Percentiles rank a stretch among this genome's conserved stretches.
phyloP scores from a whole-genome alignment of 306 rosid species.

The Dalbergia oliveri region DNA sequence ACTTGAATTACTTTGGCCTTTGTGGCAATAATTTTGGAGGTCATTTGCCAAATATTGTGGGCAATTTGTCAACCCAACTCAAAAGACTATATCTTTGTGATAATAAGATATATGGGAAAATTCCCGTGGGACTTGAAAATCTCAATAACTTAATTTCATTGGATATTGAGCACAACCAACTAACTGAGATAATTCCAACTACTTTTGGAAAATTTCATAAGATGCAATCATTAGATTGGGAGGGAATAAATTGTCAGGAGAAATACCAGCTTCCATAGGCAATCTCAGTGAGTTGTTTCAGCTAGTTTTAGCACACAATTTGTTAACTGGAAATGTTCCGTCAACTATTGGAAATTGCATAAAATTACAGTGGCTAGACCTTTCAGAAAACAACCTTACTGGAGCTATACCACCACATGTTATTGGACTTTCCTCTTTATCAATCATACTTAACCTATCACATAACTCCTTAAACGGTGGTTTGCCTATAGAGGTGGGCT shows the following conservation, averaged over 20 bases:
- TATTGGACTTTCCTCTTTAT: too few relatives aligned
- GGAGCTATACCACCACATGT: constrained; percentile 51
- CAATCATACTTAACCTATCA: constrained; percentile 44
- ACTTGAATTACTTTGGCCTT: constrained; percentile 36
- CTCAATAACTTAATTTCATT: constrained; percentile 14
- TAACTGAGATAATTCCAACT: constrained; percentile 44
- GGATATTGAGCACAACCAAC: background rate
- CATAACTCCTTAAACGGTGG: constrained; percentile 41
- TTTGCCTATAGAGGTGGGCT: constrained; percentile 27
- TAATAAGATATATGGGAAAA: constrained; percentile 41
- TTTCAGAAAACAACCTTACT: constrained; percentile 30
- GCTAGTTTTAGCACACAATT: constrained; percentile 15
- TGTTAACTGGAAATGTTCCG: constrained; percentile 53
- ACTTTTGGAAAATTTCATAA: constrained; percentile 39
- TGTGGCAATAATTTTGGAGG: too few relatives aligned
- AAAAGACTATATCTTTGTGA: background rate
- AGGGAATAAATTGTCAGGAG: constrained; percentile 45
- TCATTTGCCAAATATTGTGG: constrained; percentile 39
- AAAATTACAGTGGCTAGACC: background rate
- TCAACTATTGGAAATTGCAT: constrained; percentile 31
- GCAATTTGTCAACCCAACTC: constrained; percentile 51
- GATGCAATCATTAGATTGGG: constrained; percentile 3
- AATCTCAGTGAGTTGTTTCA: constrained; percentile 41
- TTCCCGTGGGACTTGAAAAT: constrained; percentile 44
- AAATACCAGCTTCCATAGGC: constrained; percentile 39